Conservation (phyloP, 306 rosid genomes). For the Sophora flavescens region DNA sequence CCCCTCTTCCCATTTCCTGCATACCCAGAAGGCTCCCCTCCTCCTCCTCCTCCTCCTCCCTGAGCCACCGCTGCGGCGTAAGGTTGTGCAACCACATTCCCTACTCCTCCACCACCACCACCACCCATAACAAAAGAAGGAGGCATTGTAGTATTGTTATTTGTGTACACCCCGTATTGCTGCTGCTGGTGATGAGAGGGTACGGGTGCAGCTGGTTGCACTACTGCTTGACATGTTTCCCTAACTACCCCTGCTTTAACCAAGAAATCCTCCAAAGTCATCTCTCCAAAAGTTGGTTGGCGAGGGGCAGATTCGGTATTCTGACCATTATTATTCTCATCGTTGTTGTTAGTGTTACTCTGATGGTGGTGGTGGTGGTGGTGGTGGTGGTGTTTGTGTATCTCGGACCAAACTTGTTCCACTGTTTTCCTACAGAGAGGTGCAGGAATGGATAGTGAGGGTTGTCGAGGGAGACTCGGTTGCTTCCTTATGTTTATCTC, state of each 20-base stretch:
- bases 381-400: slow-evolving; percentile 55
- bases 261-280: slow-evolving; percentile 95
- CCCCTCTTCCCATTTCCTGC: slow-evolving; percentile 61
- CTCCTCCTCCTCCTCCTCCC: slow-evolving; percentile 48
- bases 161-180: slow-evolving; percentile 55
- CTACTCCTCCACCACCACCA: slow-evolving; percentile 41
- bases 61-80: slow-evolving; percentile 56
- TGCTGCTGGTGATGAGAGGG: slow-evolving; percentile 40
- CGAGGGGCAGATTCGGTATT: slow-evolving; percentile 67
- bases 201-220: background rate
- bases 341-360: background rate
- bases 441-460: slow-evolving; percentile 78
- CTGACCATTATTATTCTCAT: slow-evolving; percentile 28
- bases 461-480: slow-evolving; percentile 71
- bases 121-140: slow-evolving; percentile 48
- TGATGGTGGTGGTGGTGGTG: slow-evolving; percentile 30
- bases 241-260: slow-evolving; percentile 87
- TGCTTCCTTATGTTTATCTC: slow-evolving; percentile 50
- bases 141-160: slow-evolving; percentile 45
- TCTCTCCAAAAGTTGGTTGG: slow-evolving; percentile 88
- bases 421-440: slow-evolving; percentile 87
- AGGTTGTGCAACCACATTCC: slow-evolving; percentile 45
- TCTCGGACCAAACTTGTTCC: slow-evolving; percentile 95
- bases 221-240: slow-evolving; percentile 45
- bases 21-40: slow-evolving; percentile 62